Evolutionary conservation across 352 stramenopile genomes (phyloP).

Genomic region (Blastocystis sp.): DNA sequence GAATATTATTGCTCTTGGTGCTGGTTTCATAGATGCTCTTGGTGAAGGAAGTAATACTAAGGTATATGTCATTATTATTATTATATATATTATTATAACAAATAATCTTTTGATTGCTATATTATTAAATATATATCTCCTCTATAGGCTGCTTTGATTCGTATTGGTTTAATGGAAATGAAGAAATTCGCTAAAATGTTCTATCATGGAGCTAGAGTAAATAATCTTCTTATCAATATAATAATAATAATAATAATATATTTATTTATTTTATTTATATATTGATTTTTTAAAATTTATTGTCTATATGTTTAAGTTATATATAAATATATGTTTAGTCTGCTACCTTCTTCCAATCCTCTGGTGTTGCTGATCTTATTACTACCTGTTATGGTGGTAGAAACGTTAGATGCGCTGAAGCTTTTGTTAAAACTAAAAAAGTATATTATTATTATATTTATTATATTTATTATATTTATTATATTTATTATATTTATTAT

Average conservation of each 20-base stretch:
- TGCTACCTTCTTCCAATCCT: slow-evolving; percentile 80
- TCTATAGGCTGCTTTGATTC: slow-evolving; percentile 80
- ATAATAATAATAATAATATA: slow-evolving; percentile 9
- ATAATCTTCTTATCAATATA: background rate
- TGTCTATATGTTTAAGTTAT: slow-evolving; percentile 19
- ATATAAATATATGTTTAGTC: slow-evolving; percentile 43
- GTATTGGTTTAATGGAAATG: slow-evolving; percentile 79
- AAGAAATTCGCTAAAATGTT: slow-evolving; percentile 72
- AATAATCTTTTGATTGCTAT: too few species aligned
- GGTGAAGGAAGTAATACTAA: slow-evolving; percentile 85
- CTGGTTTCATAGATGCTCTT: slow-evolving; percentile 82
- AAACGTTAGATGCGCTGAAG: slow-evolving; percentile 80
- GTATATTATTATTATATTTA: background rate
- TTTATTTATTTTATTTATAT: too few species aligned
- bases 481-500: background rate
- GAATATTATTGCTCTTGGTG: slow-evolving; percentile 82
- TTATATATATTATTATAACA: background rate
- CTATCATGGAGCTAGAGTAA: slow-evolving; percentile 62
- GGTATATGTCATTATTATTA: slow-evolving; percentile 32
- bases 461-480: background rate
- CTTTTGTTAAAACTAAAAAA: slow-evolving; percentile 55
- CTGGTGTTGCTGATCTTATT: slow-evolving; percentile 84
- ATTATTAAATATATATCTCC: too few species aligned
- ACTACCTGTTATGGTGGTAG: slow-evolving; percentile 87
- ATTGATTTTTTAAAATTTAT: slow-evolving; percentile 5